A percentile compares a stretch with the other conserved stretches of the same genome.
Evolutionary conservation across 2,329 filamentous ascomycete genomes (phyloP).

Genomic region (Microsporum ferrugineum): DNA sequence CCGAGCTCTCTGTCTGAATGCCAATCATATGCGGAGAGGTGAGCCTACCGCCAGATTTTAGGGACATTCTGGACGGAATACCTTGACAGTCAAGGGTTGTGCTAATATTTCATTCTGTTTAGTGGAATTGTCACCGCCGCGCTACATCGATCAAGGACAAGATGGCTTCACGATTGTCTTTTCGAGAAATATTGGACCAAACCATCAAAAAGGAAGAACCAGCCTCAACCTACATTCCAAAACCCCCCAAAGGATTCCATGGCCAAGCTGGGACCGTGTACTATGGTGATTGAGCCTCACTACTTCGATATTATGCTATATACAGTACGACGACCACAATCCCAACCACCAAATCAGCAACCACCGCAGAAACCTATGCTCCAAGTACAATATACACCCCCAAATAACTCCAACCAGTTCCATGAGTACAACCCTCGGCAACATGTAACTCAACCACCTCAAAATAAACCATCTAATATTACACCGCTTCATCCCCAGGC

Average conservation of each 20-base stretch:
- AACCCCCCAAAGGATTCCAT: conserved; percentile 44
- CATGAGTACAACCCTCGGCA: conserved; percentile 34
- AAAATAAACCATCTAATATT: background rate
- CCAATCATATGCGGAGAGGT: conserved; percentile 49
- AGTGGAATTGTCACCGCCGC: conserved; percentile 48
- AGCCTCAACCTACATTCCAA: conserved; percentile 34
- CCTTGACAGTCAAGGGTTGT: background rate
- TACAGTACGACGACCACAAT: conserved; percentile 41
- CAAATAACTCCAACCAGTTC: conserved; percentile 29
- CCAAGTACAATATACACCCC: conserved; percentile 32
- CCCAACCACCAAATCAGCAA: conserved; percentile 21
- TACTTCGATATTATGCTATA: conserved; percentile 49
- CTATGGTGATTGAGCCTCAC: conserved; percentile 52
- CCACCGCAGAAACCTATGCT: conserved; percentile 27
- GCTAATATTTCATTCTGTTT: conserved; percentile 13
- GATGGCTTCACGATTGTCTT: conserved; percentile 44
- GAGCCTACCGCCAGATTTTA: conserved; percentile 6
- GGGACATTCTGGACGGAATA: background rate
- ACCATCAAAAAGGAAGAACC: conserved; percentile 44
- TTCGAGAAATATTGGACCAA: conserved; percentile 49
- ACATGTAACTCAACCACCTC: conserved; percentile 16
- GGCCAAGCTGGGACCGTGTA: conserved; percentile 45
- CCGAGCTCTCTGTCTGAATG: conserved; percentile 41
- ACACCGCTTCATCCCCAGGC: conserved; percentile 3
- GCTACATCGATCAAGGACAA: conserved; percentile 47